phyloP scores from a whole-genome alignment of 495 filamentous ascomycete genomes.

The Podospora pseudopauciseta region DNA sequence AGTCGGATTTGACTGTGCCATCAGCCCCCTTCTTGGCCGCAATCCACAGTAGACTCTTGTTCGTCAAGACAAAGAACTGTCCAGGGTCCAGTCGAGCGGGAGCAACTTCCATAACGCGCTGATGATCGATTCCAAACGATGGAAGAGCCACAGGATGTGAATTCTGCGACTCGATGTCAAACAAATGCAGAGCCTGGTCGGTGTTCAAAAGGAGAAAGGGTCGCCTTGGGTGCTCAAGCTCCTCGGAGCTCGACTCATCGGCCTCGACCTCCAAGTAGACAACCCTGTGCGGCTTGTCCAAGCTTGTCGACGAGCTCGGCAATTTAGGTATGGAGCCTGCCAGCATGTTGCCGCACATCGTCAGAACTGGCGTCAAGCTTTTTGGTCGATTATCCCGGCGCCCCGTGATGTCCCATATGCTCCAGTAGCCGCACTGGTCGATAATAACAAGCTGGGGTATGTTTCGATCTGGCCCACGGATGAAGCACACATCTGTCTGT shows the following conservation, averaged over 20 bases:
- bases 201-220: slow-evolving; percentile 25
- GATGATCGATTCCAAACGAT: slow-evolving; percentile 13
- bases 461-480: slow-evolving; percentile 57
- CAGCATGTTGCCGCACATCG: slow-evolving; percentile 28
- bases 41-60: slow-evolving; percentile 37
- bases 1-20: slow-evolving; percentile 2
- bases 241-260: background rate
- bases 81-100: slow-evolving; percentile 43
- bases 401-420: slow-evolving; percentile 61
- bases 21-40: slow-evolving; percentile 8
- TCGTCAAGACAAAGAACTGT: slow-evolving; percentile 57
- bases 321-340: slow-evolving; percentile 21
- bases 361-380: slow-evolving; percentile 25
- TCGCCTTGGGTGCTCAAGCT: background rate
- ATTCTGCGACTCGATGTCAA: slow-evolving; percentile 18
- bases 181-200: slow-evolving; percentile 18
- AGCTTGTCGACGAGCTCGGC: slow-evolving; percentile 7
- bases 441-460: slow-evolving; percentile 64
- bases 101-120: slow-evolving; percentile 54
- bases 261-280: slow-evolving; percentile 19
- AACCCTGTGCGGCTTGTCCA: slow-evolving; percentile 17
- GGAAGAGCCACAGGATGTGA: slow-evolving; percentile 12
- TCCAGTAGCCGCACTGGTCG: slow-evolving; percentile 71
- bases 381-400: slow-evolving; percentile 35
- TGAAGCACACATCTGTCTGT: slow-evolving; percentile 75